A percentile compares a stretch with the other conserved stretches of the same genome.
phyloP scores from a whole-genome alignment of 768 basidiomycete species.

The Gymnopilus dilepis region DNA sequence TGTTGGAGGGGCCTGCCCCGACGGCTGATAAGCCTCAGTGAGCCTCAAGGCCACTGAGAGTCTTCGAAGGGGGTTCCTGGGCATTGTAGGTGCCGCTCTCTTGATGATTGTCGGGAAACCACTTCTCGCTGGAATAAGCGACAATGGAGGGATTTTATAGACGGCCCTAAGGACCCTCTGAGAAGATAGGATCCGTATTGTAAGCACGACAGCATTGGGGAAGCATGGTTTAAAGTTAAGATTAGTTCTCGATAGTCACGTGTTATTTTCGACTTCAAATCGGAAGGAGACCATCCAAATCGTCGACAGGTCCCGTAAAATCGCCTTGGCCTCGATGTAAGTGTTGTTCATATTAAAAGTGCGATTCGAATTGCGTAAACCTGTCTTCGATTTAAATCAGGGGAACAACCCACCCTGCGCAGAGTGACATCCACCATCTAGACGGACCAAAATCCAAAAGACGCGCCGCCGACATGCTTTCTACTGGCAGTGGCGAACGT shows the following conservation, averaged over 20 bases:
- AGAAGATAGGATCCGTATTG: constrained; percentile 18
- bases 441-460: too few species aligned
- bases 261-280: not conserved
- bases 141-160: constrained; percentile 11
- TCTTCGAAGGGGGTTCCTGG: constrained; percentile 37
- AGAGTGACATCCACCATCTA: too few species aligned
- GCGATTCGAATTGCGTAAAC: not conserved
- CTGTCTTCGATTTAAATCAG: not conserved
- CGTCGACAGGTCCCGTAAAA: too few species aligned
- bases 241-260: not conserved
- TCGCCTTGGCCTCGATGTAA: too few species aligned
- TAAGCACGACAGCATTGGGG: constrained; percentile 1
- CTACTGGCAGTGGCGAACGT: too few species aligned
- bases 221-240: constrained; percentile 7
- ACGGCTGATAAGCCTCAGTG: constrained; percentile 33
- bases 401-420: too few species aligned
- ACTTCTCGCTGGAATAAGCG: constrained; percentile 16
- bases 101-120: constrained; percentile 5
- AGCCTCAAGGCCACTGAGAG: constrained; percentile 42
- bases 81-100: constrained; percentile 24
- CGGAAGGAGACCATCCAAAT: not conserved
- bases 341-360: too few species aligned
- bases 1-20: constrained; percentile 18
- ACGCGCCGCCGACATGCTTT: too few species aligned
- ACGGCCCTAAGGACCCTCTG: constrained; percentile 17